Evolutionary conservation across 495 filamentous ascomycete genomes (phyloP).

Genomic region (Astrothelium subdiscretum): DNA sequence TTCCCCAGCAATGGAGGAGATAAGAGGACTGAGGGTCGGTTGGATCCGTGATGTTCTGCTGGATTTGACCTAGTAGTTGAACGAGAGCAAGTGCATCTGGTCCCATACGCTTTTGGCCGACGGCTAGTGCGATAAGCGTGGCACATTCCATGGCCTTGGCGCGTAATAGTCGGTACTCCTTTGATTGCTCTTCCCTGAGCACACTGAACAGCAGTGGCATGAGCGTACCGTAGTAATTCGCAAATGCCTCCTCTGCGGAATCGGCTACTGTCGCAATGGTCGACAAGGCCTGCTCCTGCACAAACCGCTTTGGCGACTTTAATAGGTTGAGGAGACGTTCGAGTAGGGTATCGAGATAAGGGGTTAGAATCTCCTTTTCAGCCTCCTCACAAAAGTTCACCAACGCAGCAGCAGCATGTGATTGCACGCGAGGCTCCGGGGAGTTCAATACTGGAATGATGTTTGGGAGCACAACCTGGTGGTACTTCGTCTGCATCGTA

Average conservation of each 20-base stretch:
- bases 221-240: constrained; percentile 86
- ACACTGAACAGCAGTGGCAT: constrained; percentile 94
- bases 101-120: constrained; percentile 86
- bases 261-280: constrained; percentile 98
- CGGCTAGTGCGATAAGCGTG: constrained; percentile 88
- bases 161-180: constrained; percentile 79
- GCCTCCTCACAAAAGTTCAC: constrained; percentile 99
- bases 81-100: constrained; percentile 76
- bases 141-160: constrained; percentile 99
- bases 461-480: constrained; percentile 67
- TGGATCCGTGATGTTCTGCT: constrained; percentile 74
- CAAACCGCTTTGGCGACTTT: constrained; percentile 82
- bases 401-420: constrained; percentile 89
- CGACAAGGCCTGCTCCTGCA: constrained; percentile 95
- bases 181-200: constrained; percentile 74
- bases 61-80: constrained; percentile 73
- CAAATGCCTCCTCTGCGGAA: constrained; percentile 89
- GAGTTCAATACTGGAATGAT: constrained; percentile 90
- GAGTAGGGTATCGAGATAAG: constrained; percentile 83
- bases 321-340: constrained; percentile 72
- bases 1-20: constrained; percentile 96
- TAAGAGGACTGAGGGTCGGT: constrained; percentile 97
- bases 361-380: constrained; percentile 82
- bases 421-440: constrained; percentile 85
- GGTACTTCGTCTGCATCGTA: constrained; percentile 96